These are phyloP conservation scores for Eucalyptus erythrocorys DNA, from an alignment of 345 rosid genomes.

Conservation along the genomic window DNA sequence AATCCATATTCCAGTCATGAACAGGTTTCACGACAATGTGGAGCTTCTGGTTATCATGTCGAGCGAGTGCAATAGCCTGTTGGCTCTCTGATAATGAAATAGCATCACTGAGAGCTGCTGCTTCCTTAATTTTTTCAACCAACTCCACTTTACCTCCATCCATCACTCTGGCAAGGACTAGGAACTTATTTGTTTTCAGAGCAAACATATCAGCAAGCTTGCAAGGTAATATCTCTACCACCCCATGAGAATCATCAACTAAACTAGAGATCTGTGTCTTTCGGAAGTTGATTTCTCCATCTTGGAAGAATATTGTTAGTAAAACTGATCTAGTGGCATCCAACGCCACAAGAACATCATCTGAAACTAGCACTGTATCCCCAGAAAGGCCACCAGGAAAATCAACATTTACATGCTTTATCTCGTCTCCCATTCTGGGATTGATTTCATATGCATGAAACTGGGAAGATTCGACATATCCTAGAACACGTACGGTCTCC, in stretches of 20 bases:
- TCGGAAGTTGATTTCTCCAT: slow-evolving; percentile 43
- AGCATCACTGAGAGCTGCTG: slow-evolving; percentile 66
- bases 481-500: slow-evolving; percentile 43
- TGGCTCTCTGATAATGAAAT: slow-evolving; percentile 51
- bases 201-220: slow-evolving; percentile 45
- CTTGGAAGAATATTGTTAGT: slow-evolving; percentile 36
- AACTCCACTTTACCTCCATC: slow-evolving; percentile 58
- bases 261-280: slow-evolving; percentile 47
- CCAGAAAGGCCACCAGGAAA: slow-evolving; percentile 72
- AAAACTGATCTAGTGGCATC: slow-evolving; percentile 55
- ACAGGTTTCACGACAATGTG: slow-evolving; percentile 62
- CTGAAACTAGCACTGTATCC: slow-evolving; percentile 51
- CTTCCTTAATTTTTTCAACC: slow-evolving; percentile 40
- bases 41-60: slow-evolving; percentile 49
- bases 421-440: slow-evolving; percentile 59
- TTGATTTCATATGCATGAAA: slow-evolving; percentile 53
- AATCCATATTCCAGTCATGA: slow-evolving; percentile 53
- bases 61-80: slow-evolving; percentile 63
- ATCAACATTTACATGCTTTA: slow-evolving; percentile 40
- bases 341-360: slow-evolving; percentile 47
- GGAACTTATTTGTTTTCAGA: slow-evolving; percentile 25
- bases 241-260: slow-evolving; percentile 35
- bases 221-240: slow-evolving; percentile 44
- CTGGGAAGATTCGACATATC: slow-evolving; percentile 51
- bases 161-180: slow-evolving; percentile 39